Evolutionary conservation across 2,329 filamentous ascomycete genomes (phyloP).

Genomic region (Epichloe hybrida): DNA sequence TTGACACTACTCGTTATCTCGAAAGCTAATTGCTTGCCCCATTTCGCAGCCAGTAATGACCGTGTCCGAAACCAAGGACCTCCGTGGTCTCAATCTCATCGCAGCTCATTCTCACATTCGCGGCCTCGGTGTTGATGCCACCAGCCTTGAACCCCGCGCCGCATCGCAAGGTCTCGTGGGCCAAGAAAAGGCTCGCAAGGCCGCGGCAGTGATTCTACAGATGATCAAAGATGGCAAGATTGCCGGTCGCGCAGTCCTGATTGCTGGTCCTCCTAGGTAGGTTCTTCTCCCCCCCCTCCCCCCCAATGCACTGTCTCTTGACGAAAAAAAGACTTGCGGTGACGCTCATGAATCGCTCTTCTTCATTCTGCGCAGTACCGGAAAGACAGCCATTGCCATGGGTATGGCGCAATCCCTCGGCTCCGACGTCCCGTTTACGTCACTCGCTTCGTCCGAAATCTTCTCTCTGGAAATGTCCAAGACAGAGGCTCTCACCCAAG

Average conservation of each 20-base stretch:
- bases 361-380: constrained; percentile 48
- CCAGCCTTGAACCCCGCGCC: constrained; percentile 74
- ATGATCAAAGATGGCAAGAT: constrained; percentile 99
- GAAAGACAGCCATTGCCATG: constrained; percentile 97
- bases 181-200: constrained; percentile 92
- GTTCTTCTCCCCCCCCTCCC: not conserved
- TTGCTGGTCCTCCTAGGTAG: constrained; percentile 80
- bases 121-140: constrained; percentile 82
- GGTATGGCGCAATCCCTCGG: constrained; percentile 96
- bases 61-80: constrained; percentile 88
- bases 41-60: constrained; percentile 48
- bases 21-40: not conserved
- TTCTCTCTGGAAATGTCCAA: constrained; percentile 99
- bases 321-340: not conserved
- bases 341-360: not conserved
- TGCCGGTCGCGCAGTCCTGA: constrained; percentile 84
- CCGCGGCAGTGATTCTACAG: constrained; percentile 87
- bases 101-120: constrained; percentile 97
- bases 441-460: constrained; percentile 89
- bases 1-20: not conserved
- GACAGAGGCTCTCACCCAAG: constrained; percentile 93
- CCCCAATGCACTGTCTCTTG: not conserved
- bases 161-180: constrained; percentile 89
- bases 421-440: constrained; percentile 89
- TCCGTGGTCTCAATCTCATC: constrained; percentile 92